Percentiles rank a stretch among this genome's conserved stretches.
These are phyloP conservation scores for Halophytophthora batemanensis DNA, from an alignment of 352 stramenopile species.

Conservation along the genomic window DNA sequence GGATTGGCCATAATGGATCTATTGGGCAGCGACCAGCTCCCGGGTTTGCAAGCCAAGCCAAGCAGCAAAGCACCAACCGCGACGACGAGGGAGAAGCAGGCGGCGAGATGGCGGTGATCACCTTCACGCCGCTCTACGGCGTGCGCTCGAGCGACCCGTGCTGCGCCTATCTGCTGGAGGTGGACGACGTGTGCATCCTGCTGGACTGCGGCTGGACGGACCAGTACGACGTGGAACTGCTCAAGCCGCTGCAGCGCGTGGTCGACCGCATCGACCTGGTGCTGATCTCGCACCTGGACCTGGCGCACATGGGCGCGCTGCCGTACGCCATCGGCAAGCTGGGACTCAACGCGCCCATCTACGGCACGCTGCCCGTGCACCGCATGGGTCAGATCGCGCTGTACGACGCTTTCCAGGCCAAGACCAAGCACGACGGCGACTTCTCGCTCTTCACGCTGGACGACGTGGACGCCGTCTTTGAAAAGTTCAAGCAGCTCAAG, in stretches of 20 bases:
- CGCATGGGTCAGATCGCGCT: constrained; percentile 97
- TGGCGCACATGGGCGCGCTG: constrained; percentile 89
- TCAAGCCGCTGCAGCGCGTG: constrained; percentile 80
- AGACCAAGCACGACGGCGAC: constrained; percentile 89
- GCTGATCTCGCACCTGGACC: constrained; percentile 86
- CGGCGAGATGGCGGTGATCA: constrained; percentile 83
- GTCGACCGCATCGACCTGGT: constrained; percentile 86
- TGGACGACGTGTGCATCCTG: constrained; percentile 90
- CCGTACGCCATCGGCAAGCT: constrained; percentile 88
- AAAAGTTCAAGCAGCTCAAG: constrained; percentile 93
- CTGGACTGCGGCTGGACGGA: constrained; percentile 91
- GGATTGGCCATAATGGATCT: too few relatives aligned
- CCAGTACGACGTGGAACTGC: constrained; percentile 80
- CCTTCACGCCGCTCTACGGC: constrained; percentile 88
- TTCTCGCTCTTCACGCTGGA: constrained; percentile 91
- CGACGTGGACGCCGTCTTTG: constrained; percentile 92
- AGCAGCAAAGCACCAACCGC: too few relatives aligned
- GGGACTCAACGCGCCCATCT: constrained; percentile 85
- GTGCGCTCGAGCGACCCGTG: constrained; percentile 78
- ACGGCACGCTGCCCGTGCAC: constrained; percentile 93
- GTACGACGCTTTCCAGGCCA: constrained; percentile 93
- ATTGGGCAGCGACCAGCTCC: too few relatives aligned
- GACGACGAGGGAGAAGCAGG: too few relatives aligned
- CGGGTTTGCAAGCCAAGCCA: too few relatives aligned
- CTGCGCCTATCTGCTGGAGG: constrained; percentile 87